Conservation (phyloP, 2,329 filamentous ascomycete genomes). For the Xylaria sp. region DNA sequence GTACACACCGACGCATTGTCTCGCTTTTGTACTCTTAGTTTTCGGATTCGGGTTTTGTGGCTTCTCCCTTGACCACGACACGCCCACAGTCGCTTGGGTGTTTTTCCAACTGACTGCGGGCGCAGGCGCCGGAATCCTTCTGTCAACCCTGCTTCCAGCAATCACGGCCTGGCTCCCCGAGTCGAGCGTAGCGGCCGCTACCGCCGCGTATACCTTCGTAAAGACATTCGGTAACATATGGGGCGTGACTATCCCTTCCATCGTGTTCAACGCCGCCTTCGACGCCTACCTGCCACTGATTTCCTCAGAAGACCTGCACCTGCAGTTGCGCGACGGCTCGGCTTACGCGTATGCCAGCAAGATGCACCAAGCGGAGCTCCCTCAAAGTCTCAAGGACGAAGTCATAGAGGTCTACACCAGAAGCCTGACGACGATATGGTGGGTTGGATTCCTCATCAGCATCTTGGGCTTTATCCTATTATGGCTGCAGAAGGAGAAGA, state of each 20-base stretch:
- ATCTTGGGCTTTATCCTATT: background rate
- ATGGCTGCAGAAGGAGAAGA: background rate
- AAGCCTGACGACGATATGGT: conserved; percentile 13
- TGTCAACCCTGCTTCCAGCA: conserved; percentile 33
- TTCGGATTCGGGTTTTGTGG: conserved; percentile 35
- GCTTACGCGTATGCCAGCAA: conserved; percentile 28
- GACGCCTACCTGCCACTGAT: conserved; percentile 20
- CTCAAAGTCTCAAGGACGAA: background rate
- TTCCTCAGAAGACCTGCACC: conserved; percentile 12
- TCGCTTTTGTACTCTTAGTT: conserved; percentile 33
- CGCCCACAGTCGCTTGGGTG: conserved; percentile 33
- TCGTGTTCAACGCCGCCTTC: conserved; percentile 37
- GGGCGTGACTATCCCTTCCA: conserved; percentile 34
- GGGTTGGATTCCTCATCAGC: conserved; percentile 8
- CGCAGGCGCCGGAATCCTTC: conserved; percentile 32
- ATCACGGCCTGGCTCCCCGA: conserved; percentile 36
- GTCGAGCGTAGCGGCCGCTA: conserved; percentile 32
- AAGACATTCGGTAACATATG: conserved; percentile 37
- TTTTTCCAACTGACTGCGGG: conserved; percentile 35
- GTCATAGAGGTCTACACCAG: conserved; percentile 6
- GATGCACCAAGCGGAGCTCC: background rate
- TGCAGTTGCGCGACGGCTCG: conserved; percentile 18
- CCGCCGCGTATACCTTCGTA: conserved; percentile 36
- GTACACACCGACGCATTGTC: conserved; percentile 37
- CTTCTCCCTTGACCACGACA: conserved; percentile 27